Conservation (phyloP, 2,329 filamentous ascomycete genomes). For the Ceratocystis colombiana region DNA sequence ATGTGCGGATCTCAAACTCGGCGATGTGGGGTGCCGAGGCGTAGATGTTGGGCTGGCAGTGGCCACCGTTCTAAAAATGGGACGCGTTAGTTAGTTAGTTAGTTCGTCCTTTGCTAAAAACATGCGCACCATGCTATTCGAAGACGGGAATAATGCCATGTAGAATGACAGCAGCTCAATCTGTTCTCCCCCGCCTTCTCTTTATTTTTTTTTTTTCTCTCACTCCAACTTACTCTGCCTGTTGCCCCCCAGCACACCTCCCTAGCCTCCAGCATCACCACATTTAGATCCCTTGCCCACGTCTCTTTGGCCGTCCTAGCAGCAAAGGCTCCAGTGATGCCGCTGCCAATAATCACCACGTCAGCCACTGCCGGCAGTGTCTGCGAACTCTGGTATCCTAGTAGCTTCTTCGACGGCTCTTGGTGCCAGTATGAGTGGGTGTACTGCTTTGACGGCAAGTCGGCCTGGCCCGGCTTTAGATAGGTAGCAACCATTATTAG, state of each 20-base stretch:
- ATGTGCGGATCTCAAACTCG: slow-evolving; percentile 63
- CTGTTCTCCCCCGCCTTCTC: neutral
- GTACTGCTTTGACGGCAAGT: slow-evolving; percentile 51
- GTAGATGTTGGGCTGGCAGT: slow-evolving; percentile 66
- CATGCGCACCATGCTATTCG: neutral
- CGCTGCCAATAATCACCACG: slow-evolving; percentile 62
- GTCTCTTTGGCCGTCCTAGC: slow-evolving; percentile 50
- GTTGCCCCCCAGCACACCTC: slow-evolving; percentile 79
- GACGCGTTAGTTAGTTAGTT: neutral
- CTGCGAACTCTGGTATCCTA: slow-evolving; percentile 57
- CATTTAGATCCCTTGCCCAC: slow-evolving; percentile 38
- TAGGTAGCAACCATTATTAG: neutral
- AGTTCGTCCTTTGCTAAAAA: neutral
- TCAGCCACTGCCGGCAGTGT: slow-evolving; percentile 54
- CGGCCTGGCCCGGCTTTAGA: slow-evolving; percentile 34
- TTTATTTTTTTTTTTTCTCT: neutral
- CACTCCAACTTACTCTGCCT: slow-evolving; percentile 51
- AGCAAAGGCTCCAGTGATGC: slow-evolving; percentile 65
- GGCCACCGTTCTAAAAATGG: slow-evolving; percentile 51
- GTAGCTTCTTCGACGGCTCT: slow-evolving; percentile 52
- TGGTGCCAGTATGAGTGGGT: slow-evolving; percentile 65
- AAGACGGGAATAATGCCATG: neutral
- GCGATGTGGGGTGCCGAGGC: slow-evolving; percentile 49
- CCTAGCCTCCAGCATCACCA: slow-evolving; percentile 66
- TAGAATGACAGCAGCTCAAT: neutral